These are phyloP conservation scores for Vanrija sp. DNA, from an alignment of 1,284 basidiomycete species.

Conservation along the genomic window DNA sequence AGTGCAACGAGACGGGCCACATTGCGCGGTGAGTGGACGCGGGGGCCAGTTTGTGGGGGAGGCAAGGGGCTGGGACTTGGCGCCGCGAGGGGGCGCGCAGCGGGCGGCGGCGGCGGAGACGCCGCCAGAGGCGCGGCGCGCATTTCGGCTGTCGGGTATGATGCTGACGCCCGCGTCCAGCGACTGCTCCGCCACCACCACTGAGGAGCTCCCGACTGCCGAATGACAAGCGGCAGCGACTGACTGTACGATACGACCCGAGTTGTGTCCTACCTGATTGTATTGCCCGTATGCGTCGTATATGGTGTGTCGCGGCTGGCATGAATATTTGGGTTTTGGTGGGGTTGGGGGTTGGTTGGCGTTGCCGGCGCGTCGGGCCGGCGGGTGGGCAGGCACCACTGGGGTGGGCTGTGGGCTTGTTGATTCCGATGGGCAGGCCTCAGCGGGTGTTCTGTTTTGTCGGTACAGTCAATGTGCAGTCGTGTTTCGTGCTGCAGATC, in stretches of 20 bases:
- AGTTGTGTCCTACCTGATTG: neutral
- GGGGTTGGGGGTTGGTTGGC: no score
- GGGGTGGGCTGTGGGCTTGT: neutral
- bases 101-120: no score
- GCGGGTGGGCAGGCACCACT: no score
- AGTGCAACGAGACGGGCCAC: conserved; percentile 47
- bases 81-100: no score
- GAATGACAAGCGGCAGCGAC: neutral
- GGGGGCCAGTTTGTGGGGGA: neutral
- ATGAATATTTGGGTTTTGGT: conserved; percentile 6
- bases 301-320: neutral
- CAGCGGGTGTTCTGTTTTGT: no score
- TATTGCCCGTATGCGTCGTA: no score
- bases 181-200: conserved; percentile 1
- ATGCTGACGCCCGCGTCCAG: neutral
- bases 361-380: no score
- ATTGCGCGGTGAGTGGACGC: conserved; percentile 33
- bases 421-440: neutral
- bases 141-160: neutral
- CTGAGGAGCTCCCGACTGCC: conserved; percentile 1
- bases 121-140: no score
- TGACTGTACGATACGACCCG: neutral
- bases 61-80: no score
- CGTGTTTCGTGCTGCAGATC: no score
- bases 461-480: no score